Conservation (phyloP, 139 green algal genomes). For the Tetratostichococcus sp. region DNA sequence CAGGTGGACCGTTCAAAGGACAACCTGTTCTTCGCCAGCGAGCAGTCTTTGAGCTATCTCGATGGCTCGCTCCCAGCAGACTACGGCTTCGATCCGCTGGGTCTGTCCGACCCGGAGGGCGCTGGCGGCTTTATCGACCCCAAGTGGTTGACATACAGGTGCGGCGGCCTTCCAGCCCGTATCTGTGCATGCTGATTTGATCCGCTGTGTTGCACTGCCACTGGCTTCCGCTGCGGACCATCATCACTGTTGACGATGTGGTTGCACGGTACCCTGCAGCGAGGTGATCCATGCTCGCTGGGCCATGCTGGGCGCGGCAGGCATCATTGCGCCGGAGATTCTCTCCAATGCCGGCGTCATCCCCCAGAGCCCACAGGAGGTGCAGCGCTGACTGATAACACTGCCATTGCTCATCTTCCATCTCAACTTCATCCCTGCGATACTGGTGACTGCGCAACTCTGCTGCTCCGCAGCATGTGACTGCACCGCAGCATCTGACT, state of each 20-base stretch:
- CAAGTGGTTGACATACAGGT: constrained; percentile 80
- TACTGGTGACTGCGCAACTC: too few species aligned
- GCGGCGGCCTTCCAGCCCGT: too few species aligned
- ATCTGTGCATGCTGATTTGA: too few species aligned
- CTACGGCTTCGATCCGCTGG: constrained; percentile 88
- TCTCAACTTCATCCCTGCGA: too few species aligned
- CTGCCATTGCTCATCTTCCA: constrained; percentile 1
- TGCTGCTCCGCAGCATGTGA: too few species aligned
- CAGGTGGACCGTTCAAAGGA: constrained; percentile 75
- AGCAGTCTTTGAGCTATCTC: constrained; percentile 88
- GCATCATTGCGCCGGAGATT: constrained; percentile 91
- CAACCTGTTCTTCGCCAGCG: constrained; percentile 53
- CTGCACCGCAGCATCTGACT: too few species aligned
- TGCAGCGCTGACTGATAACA: constrained; percentile 30
- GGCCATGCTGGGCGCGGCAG: constrained; percentile 96
- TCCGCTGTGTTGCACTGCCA: too few species aligned
- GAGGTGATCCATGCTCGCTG: constrained; percentile 69
- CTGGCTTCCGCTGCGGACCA: too few species aligned
- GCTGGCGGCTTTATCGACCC: constrained; percentile 90
- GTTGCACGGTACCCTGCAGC: not conserved
- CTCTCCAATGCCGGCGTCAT: constrained; percentile 77
- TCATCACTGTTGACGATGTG: too few species aligned
- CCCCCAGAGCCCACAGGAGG: constrained; percentile 50
- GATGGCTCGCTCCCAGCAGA: constrained; percentile 84
- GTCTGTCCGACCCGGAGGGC: constrained; percentile 85